A percentile compares a stretch with the other conserved stretches of the same genome.
Conservation (phyloP, 495 filamentous ascomycete genomes). For the Tirmania nivea region DNA sequence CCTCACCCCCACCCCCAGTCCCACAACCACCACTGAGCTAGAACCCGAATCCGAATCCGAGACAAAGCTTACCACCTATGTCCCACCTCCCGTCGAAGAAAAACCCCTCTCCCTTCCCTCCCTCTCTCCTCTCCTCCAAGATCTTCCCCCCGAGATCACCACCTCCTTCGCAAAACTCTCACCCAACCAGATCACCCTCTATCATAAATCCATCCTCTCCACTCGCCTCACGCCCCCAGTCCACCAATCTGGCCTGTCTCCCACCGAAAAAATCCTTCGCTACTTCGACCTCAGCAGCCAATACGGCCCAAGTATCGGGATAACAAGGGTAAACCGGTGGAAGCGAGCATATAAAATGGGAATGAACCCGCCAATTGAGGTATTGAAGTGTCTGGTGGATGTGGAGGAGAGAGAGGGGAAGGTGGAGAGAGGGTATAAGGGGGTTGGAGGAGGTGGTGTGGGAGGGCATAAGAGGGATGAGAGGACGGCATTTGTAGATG, state of each 20-base stretch:
- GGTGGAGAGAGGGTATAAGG: conserved; percentile 8
- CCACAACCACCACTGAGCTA: background rate
- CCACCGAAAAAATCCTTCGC: conserved; percentile 65
- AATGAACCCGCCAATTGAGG: conserved; percentile 71
- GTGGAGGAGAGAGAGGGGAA: conserved; percentile 30
- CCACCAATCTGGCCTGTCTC: conserved; percentile 47
- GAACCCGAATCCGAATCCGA: background rate
- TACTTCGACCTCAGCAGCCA: conserved; percentile 75
- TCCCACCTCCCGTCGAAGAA: background rate
- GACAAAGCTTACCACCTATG: background rate
- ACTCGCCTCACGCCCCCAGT: conserved; percentile 20
- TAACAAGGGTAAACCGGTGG: conserved; percentile 66
- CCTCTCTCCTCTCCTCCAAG: background rate
- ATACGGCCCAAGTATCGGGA: conserved; percentile 83
- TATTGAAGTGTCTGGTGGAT: conserved; percentile 63
- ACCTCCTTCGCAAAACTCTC: background rate
- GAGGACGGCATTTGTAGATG: conserved; percentile 61
- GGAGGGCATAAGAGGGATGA: conserved; percentile 19
- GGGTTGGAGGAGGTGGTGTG: conserved; percentile 28
- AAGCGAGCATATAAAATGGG: conserved; percentile 57
- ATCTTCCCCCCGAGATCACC: background rate
- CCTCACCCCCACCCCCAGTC: no score
- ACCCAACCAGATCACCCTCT: background rate
- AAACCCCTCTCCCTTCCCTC: background rate
- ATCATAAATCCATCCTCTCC: background rate